Base-by-base conservation (phyloP, 108 stramenopile genomes). In the Conticribra guillardii region DNA sequence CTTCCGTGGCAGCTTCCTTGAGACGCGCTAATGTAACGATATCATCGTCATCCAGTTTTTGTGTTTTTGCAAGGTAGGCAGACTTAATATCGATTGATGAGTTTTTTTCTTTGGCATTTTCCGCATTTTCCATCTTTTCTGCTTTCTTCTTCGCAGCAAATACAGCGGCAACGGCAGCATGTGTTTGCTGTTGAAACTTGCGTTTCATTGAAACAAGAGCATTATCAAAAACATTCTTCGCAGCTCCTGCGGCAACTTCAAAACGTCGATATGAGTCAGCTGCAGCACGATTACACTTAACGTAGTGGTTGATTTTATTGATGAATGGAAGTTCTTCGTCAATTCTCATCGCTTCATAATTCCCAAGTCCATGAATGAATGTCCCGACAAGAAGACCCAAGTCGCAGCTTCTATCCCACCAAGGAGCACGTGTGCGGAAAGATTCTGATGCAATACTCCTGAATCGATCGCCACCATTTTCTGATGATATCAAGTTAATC, bases 351-450 rank as follows among this genome's bases (percentile, higher is more conserved):
- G 87, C 70, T 48, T 90, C 86, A 55, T 91, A 94, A 60, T 91
- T 94, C 1, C 93, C 90, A 33, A 94, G 69, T 3, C 93, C 93
- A 63, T 94, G 93, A 48, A 94, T 75, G 69, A 94, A 91, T 24
- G 93, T 88, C 31, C 93, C 93, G 28, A 94, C 47, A 18, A 91
- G 29, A 32, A 94, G 80, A 9, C 81, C 90, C 32, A 94, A 70
- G 68, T 94, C 93, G 67, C 93, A 94, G 23, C 78, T 78, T 22
- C 87, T 75, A 59, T 94, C 90, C 93, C 93, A 94, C 93, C 92
- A 93, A 9, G 71, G 73, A 22, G 84, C 85, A 5, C 83, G 85
- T 4, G 71, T n/a, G 29, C 48, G 68, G 27, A 58, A 49, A 7
- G 55, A 70, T 60, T 67, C 70, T 16, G 54, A 68, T 52, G 54